Conservation (phyloP, 495 filamentous ascomycete species). For the Talaromyces wortmannii region DNA sequence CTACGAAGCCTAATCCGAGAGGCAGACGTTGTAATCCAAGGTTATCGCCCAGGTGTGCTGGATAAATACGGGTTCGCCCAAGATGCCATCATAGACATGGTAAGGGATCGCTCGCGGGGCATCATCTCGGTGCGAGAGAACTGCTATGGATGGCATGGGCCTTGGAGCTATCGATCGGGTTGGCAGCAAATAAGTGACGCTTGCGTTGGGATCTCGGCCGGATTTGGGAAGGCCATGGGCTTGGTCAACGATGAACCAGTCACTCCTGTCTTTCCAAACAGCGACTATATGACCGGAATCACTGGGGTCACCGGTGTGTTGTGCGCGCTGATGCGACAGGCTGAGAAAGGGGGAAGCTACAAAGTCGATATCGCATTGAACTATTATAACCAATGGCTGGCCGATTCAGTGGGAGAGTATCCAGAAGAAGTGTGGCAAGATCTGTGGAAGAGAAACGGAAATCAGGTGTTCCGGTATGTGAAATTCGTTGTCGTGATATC, state of each 20-base stretch:
- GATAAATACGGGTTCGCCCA: conserved; percentile 42
- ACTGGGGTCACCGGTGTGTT: conserved; percentile 19
- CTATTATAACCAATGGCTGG: conserved; percentile 23
- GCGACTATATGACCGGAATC: conserved; percentile 21
- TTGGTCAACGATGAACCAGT: conserved; percentile 9
- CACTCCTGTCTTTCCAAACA: conserved; percentile 15
- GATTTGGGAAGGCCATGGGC: conserved; percentile 20
- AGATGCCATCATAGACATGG: conserved; percentile 35
- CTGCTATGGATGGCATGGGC: conserved; percentile 51
- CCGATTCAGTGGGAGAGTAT: conserved; percentile 10
- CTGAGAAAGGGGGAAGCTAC: conserved; percentile 24
- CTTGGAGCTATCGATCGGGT: conserved; percentile 41
- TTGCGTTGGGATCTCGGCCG: conserved; percentile 3
- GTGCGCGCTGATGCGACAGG: conserved; percentile 24
- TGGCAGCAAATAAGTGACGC: conserved; percentile 54
- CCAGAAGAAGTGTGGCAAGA: conserved; percentile 14
- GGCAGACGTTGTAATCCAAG: conserved; percentile 52
- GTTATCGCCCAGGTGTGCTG: conserved; percentile 46
- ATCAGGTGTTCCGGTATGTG: conserved; percentile 10
- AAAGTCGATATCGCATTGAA: conserved; percentile 18
- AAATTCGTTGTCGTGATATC: background rate
- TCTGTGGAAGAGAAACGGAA: conserved; percentile 5
- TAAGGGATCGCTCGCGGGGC: conserved; percentile 32
- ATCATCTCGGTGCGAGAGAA: conserved; percentile 49
- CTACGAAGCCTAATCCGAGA: conserved; percentile 36